Evolutionary conservation across 495 filamentous ascomycete genomes (phyloP), one percentile per base, ranked within the genome.

Genomic region (Venustampulla echinocandica): DNA sequence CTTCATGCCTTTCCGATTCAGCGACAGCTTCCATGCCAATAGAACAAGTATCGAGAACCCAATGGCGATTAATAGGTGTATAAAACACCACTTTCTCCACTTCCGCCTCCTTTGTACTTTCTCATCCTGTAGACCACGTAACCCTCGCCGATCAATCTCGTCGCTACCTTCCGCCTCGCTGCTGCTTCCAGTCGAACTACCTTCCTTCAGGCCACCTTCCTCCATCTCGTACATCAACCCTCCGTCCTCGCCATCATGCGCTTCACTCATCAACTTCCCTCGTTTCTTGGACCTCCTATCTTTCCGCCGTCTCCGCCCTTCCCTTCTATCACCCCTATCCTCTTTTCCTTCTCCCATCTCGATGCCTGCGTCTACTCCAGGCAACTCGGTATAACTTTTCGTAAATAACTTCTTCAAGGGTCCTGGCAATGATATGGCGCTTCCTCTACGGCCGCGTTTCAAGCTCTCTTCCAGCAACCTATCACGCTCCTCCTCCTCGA

Each of bases 191-290:
- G 72, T 74, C 4, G 58, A 61, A 47, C 68, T 70, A 10, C 84
- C 81, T 20, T 82, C 79, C 49, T 81, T 81, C 54, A 80, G 76
- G 5, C 79, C 76, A 13, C 87, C 82, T 55, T 87, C 82, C 57
- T 94, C 86, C 84, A 89, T 89, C 57, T 92, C 85, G 58, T 84
- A 86, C 81, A 94, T 85, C 60, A 90, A 64, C 56, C 82, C 73
- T 20, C 83, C 81, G 55, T 87, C 80, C 56, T 87, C 82, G 5
- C 73, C 75, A 34, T 72, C 61, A 52, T 73, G 53, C 42, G 76
- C 67, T 43, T 71, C 64, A 45, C 64, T 55, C 58, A 73, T 45
- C 48, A 76, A 50, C 49, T 70, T 61, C 17, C 71, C 63, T 50
- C 64, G 63, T 63, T 73, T 70, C 62, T 52, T 53, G 47, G 56